Percentiles rank a stretch among this genome's conserved stretches.
phyloP scores from a whole-genome alignment of 2,329 filamentous ascomycete genomes.

The Thielaviopsis euricoi region DNA sequence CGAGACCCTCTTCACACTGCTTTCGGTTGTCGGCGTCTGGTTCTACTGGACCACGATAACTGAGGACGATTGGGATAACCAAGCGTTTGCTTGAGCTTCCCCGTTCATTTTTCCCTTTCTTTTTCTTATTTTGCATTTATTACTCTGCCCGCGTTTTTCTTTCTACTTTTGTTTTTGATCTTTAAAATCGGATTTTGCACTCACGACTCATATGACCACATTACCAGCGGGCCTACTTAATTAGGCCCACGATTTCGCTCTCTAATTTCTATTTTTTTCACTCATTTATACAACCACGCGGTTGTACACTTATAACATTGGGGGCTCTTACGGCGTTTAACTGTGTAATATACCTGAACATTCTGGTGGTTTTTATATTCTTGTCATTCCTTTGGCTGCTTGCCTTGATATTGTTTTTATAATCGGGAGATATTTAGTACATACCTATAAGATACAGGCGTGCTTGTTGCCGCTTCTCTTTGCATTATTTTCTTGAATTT shows the following conservation, averaged over 20 bases:
- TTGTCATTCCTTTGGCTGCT: neutral
- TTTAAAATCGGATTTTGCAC: neutral
- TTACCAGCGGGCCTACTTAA: too few relatives aligned
- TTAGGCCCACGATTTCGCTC: too few relatives aligned
- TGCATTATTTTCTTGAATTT: too few relatives aligned
- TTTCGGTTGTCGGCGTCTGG: slow-evolving; percentile 74
- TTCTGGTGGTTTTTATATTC: neutral
- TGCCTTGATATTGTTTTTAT: neutral
- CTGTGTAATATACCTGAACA: neutral
- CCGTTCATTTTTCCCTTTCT: neutral
- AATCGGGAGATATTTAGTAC: neutral
- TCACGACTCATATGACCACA: slow-evolving; percentile 7
- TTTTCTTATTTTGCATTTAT: slow-evolving; percentile 1
- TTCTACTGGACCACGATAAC: slow-evolving; percentile 98
- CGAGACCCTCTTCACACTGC: slow-evolving; percentile 78
- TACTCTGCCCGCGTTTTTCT: neutral
- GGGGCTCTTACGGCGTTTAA: neutral
- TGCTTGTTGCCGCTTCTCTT: too few relatives aligned
- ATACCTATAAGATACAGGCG: neutral
- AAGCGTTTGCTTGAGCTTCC: neutral
- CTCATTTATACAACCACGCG: neutral
- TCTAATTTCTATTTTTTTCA: neutral
- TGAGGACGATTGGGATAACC: slow-evolving; percentile 81
- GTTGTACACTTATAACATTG: neutral
- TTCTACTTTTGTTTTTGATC: neutral